Evolutionary conservation across 2,329 filamentous ascomycete species (phyloP), one percentile per base, ranked within the genome.

Genomic region (Colletotrichum paranaense): DNA sequence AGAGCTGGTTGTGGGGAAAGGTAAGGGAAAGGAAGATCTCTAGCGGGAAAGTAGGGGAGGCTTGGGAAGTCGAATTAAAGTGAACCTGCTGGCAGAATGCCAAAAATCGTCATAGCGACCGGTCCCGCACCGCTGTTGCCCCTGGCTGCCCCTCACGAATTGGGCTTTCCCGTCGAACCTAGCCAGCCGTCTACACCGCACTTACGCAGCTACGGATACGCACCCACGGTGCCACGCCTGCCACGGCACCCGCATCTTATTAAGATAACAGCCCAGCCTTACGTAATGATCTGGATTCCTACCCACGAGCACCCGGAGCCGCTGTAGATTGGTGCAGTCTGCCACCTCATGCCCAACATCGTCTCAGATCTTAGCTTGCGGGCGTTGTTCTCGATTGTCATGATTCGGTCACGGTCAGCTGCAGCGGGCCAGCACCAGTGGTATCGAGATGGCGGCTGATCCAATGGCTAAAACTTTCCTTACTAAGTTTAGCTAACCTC

Each of bases 21-120:
- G 71, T 71, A 70, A 38, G 35, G 56, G 52, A 55, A 53, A 49
- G 42, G 57, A 68, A 69, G 70, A 71, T 73, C 71, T 64, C 62
- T 58, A 55, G 67, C 56, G 58, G 64, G 62, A 68, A 68, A 68
- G 65, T 68, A 62, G 65, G 65, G 65, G 53, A 67, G 53, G 58
- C 60, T 62, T 73, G 67, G 49, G 60, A 71, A 49, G 70, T 70
- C 58, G 70, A 73, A 66, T 70, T 73, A 73, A 62, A 73, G 67
- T 73, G 71, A 56, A 53, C 55, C 56, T 49, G 60, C 71, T 66
- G 60, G 60, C 71, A 28, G 71, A 66, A 73, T 73, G 71, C 71
- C 55, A 73, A 56, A 66, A 62, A 71, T 73, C 71, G 71, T 73
- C 71, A 73, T 73, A 73, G 71, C 71, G 71, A 73, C 67, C 56